Base-by-base conservation (phyloP, 495 filamentous ascomycete species). In the Parachaetomium inaequale region DNA sequence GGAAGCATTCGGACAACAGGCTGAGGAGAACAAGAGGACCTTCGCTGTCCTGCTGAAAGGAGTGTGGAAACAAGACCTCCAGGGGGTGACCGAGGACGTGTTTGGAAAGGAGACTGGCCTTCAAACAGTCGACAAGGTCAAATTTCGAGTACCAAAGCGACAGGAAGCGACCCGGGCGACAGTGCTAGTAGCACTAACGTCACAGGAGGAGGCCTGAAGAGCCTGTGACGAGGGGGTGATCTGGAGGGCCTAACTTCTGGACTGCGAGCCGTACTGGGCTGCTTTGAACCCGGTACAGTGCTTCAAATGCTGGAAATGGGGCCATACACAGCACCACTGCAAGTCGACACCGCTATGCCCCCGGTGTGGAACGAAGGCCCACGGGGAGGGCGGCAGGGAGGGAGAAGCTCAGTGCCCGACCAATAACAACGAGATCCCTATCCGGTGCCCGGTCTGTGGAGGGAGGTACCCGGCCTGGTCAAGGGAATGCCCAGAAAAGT, bases 201-300 rank as follows among this genome's bases (percentile, higher is more conserved):
- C 32, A 5, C 21, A 47, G 12, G 23, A 47, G 12, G 45, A 47
- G 21, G 45, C 21, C 8, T 12, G n/a, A 3, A 47, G 12, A 17
- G 45, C 45, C 5, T 47, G 3, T 47, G 23, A 47, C 7, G 5
- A 47, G 45, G 5, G 21, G 23, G n/a, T 58, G 29, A 42, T 56
- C 19, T 40, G 34, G 53, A 56, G 19, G 7, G 53, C 55, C 36
- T 19, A 57, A 36, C n/a, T 57, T 6, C 38, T 57, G 1, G 38
- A 57, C 55, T 57, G 21, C 17, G 55, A 57, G 36, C 55, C 38
- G 4, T 57, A 45, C 40, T 57, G 21, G 55, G 38, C 55, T 45
- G 12, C 55, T 4, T n/a, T 57, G 4, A 46, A n/a, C 7, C 43
- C 14, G 11, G 19, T 23, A 23, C 43, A 57, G 55, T 57, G 21